Evolutionary conservation across 1,139 yeast species (phyloP).

Genomic region (Saccharomyces pastorianus): DNA sequence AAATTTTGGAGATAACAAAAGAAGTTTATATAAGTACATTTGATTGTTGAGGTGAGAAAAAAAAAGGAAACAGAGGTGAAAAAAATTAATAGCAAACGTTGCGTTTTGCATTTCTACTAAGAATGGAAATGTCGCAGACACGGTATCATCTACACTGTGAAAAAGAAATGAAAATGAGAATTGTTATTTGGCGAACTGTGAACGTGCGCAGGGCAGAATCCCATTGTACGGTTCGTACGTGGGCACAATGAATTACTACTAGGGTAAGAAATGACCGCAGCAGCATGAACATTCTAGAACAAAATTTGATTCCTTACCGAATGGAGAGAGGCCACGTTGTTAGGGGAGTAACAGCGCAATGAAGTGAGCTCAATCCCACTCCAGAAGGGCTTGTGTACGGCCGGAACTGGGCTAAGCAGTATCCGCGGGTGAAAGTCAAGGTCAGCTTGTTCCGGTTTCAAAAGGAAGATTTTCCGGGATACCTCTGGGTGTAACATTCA

Average conservation of each 20-base stretch:
- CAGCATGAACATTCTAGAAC: not conserved
- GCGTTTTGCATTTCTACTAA: not conserved
- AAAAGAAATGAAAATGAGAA: not conserved
- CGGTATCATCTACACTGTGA: not conserved
- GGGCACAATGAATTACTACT: not conserved
- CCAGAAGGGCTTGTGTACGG: not conserved
- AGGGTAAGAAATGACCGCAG: not conserved
- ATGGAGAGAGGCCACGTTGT: not conserved
- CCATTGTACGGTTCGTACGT: not conserved
- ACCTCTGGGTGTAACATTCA: not conserved
- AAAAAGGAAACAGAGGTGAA: not conserved
- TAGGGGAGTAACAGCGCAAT: not conserved
- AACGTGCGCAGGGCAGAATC: not conserved
- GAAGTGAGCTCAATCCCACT: not conserved
- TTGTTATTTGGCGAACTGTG: not conserved
- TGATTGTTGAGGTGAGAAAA: not conserved
- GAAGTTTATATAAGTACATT: constrained; percentile 1
- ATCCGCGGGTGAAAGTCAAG: not conserved
- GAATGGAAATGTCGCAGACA: not conserved
- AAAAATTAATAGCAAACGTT: not conserved
- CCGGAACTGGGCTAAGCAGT: not conserved
- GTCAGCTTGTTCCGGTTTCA: not conserved
- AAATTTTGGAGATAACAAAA: not conserved
- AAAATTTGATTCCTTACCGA: not conserved
- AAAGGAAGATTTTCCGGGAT: not conserved